Evolutionary conservation across 2,329 filamentous ascomycete genomes (phyloP), one percentile per base, ranked within the genome.

Genomic region (Aspergillus alliaceus): DNA sequence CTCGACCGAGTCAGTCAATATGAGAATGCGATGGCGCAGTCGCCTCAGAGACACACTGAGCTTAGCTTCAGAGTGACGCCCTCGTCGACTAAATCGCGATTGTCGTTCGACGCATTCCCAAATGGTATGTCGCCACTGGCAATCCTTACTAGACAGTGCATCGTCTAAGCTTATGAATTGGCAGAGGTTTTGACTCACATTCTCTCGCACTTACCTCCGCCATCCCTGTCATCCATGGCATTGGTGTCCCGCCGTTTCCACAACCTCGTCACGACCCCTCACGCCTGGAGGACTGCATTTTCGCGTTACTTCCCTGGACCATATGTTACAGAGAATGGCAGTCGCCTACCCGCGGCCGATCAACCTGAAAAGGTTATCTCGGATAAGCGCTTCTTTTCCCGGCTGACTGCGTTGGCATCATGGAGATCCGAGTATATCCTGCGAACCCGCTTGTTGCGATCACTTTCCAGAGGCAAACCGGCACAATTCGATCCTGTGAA

Each of bases 341-440:
- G 66, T 14, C 73, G 74, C 20, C 66, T 75, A 1, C 77, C 77
- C 64, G 78, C 80, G 22, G 74, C 79, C 24, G 77, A 84, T 34
- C 73, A 75, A 46, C 74, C 76, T 53, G 86, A 85, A 67, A 74
- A 73, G 54, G 78, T 92, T 44, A 84, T 85, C 27, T 88, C 89
- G 1, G 90, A 95, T 69, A 84, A 85, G 65, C 89, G 92, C 44
- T 84, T 86, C 62, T 99, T 98, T 69, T 86, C 90, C 15, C 86
- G 93, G 42, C 82, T 99, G 54, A 96, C 90, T 9, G 82, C 87
- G 3, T 77, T 93, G 59, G 90, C 92, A n/a, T 95, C 93, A 8
- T 98, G 95, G 93, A 86, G 93, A 65, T 97, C 91, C 74, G 95
- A 99, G 74, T 99, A 98, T 69, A 89, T 98, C 48, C 78, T 96